Evolutionary conservation across 768 basidiomycete species (phyloP).

Genomic region (Harrya chromipes): DNA sequence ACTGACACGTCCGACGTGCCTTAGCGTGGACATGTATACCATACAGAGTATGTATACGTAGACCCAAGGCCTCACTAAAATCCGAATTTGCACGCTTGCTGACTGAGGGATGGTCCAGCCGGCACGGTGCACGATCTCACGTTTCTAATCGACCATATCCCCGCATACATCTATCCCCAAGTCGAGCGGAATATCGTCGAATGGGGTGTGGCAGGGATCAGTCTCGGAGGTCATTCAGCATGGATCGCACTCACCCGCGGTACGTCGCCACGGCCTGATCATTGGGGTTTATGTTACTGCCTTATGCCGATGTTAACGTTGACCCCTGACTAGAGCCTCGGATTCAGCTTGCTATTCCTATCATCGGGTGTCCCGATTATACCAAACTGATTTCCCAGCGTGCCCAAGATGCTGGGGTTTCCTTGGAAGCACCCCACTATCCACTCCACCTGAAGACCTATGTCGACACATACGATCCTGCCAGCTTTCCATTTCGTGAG

Average conservation of each 20-base stretch:
- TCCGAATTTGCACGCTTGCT: background rate
- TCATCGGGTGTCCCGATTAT: constrained; percentile 75
- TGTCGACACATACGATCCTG: constrained; percentile 48
- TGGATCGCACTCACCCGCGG: constrained; percentile 65
- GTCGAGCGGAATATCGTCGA: constrained; percentile 57
- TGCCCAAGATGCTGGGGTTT: constrained; percentile 44
- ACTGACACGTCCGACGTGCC: constrained; percentile 4
- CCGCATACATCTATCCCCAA: constrained; percentile 67
- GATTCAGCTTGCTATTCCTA: constrained; percentile 44
- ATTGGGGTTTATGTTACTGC: background rate
- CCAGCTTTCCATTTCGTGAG: constrained; percentile 39
- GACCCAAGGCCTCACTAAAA: background rate
- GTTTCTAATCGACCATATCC: constrained; percentile 77
- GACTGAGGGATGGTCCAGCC: constrained; percentile 16
- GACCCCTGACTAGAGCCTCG: constrained; percentile 38
- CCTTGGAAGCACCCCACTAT: constrained; percentile 50
- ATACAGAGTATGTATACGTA: constrained; percentile 26
- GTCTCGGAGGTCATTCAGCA: constrained; percentile 81
- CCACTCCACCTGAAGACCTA: constrained; percentile 51
- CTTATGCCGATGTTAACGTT: background rate
- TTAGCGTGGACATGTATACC: constrained; percentile 30
- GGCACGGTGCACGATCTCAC: constrained; percentile 77
- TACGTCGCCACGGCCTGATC: constrained; percentile 11
- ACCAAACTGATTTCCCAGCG: constrained; percentile 52
- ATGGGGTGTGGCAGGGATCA: constrained; percentile 75